Percentiles rank a stretch among this genome's conserved stretches.
These are phyloP conservation scores for Chlorella vulgaris DNA, from an alignment of 139 green algal species.

Conservation along the genomic window DNA sequence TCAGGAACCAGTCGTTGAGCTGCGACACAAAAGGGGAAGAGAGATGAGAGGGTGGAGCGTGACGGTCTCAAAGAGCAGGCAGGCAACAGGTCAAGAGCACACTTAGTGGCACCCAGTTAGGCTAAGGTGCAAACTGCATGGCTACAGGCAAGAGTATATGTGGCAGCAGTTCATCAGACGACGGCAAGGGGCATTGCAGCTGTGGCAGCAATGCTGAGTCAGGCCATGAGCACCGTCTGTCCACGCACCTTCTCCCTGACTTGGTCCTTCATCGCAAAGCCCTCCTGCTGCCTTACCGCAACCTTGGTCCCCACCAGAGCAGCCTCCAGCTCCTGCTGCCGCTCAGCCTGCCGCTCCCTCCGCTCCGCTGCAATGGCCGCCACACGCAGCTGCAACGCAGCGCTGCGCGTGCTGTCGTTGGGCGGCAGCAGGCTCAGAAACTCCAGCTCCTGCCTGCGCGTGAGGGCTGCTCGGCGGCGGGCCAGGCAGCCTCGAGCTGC, in stretches of 20 bases:
- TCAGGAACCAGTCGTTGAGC: conserved; percentile 90
- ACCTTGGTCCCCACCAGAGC: conserved; percentile 73
- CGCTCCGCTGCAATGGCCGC: not conserved
- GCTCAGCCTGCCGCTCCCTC: conserved; percentile 62
- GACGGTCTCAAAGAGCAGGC: not conserved
- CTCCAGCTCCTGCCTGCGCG: conserved; percentile 74
- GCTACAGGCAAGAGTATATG: too few relatives aligned
- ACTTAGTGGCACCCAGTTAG: too few relatives aligned
- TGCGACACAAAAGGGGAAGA: too few relatives aligned
- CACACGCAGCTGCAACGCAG: not conserved
- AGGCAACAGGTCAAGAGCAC: too few relatives aligned
- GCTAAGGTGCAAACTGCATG: too few relatives aligned
- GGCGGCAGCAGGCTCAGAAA: conserved; percentile 88
- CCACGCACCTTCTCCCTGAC: conserved; percentile 82
- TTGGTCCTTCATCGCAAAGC: conserved; percentile 86
- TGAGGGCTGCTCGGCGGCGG: conserved; percentile 51
- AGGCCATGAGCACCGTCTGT: not conserved
- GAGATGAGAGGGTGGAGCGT: not conserved
- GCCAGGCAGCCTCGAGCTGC: conserved; percentile 69
- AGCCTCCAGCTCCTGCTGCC: conserved; percentile 71
- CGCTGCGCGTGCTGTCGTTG: conserved; percentile 4
- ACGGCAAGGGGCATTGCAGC: too few relatives aligned
- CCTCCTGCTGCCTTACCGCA: conserved; percentile 79
- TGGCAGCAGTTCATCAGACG: too few relatives aligned
- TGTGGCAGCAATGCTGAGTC: too few relatives aligned